phyloP scores from a whole-genome alignment of 2,329 filamentous ascomycete species.

The Lachnellula subtilissima region DNA sequence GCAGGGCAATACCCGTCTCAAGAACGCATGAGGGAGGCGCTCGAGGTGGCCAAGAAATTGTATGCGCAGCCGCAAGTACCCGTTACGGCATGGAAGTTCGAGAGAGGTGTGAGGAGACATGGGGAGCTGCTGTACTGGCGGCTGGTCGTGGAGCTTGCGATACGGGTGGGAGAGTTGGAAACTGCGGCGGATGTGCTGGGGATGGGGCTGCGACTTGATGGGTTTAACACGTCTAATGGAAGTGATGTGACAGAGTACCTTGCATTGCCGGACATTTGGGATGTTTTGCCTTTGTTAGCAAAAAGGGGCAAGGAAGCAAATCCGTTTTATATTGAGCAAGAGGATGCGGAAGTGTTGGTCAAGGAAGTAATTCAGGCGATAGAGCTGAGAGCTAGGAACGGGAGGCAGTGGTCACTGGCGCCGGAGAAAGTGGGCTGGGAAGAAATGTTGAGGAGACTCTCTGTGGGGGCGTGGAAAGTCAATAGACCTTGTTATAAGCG shows the following conservation, averaged over 20 bases:
- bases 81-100: not conserved
- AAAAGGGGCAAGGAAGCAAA: slow-evolving; percentile 10
- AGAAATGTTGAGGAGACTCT: slow-evolving; percentile 12
- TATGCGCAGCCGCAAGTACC: slow-evolving; percentile 1
- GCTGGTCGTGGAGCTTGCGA: slow-evolving; percentile 10
- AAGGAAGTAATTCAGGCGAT: slow-evolving; percentile 1
- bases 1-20: not conserved
- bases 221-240: slow-evolving; percentile 2
- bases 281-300: slow-evolving; percentile 14
- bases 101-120: not conserved
- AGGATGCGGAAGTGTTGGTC: slow-evolving; percentile 8
- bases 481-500: slow-evolving; percentile 6
- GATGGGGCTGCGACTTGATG: slow-evolving; percentile 8
- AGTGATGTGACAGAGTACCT: slow-evolving; percentile 8
- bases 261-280: slow-evolving; percentile 13
- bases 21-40: not conserved
- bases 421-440: slow-evolving; percentile 12
- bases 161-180: slow-evolving; percentile 9
- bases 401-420: slow-evolving; percentile 8
- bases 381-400: slow-evolving; percentile 6
- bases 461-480: slow-evolving; percentile 11
- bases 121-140: slow-evolving; percentile 5
- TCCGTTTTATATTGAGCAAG: slow-evolving; percentile 8
- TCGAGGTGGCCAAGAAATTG: slow-evolving; percentile 2
- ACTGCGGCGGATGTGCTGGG: slow-evolving; percentile 8